Conservation (phyloP, 768 basidiomycete species). For the Leucocoprinus leucothites region DNA sequence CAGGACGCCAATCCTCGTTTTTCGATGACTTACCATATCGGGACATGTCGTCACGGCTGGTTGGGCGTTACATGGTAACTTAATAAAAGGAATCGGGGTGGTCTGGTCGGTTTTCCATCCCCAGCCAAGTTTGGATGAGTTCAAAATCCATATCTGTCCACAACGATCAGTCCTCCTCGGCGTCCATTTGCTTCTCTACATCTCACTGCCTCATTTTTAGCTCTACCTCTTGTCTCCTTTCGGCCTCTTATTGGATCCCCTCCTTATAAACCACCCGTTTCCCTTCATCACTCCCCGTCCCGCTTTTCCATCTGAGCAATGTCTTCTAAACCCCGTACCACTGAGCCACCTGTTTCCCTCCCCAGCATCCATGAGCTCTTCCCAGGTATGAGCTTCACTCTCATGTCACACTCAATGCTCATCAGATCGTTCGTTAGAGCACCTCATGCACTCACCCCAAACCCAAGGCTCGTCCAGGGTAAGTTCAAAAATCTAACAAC, state of each 20-base stretch:
- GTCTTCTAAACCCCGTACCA: slow-evolving; percentile 9
- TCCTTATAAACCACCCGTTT: slow-evolving; percentile 7
- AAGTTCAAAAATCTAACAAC: not conserved
- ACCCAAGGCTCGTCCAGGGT: not conserved
- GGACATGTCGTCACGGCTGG: slow-evolving; percentile 5
- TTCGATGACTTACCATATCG: slow-evolving; percentile 5
- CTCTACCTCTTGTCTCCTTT: not conserved
- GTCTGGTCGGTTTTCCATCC: not conserved
- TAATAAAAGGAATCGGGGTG: slow-evolving; percentile 6
- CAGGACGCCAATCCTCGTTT: slow-evolving; percentile 28
- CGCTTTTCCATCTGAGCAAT: not conserved
- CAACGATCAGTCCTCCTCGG: slow-evolving; percentile 8
- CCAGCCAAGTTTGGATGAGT: not conserved
- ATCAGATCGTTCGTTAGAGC: slow-evolving; percentile 13
- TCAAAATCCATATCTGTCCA: slow-evolving; percentile 8
- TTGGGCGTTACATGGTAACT: slow-evolving; percentile 8
- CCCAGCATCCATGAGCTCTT: slow-evolving; percentile 57
- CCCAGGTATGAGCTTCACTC: slow-evolving; percentile 34
- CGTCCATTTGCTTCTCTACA: not conserved
- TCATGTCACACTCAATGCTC: not conserved
- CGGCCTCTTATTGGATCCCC: slow-evolving; percentile 11
- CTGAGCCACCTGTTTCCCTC: slow-evolving; percentile 25
- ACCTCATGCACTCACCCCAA: slow-evolving; percentile 14
- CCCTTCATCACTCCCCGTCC: not conserved
- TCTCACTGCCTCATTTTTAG: slow-evolving; percentile 11